Percentiles rank a stretch among this genome's conserved stretches.
Evolutionary conservation across 768 basidiomycete genomes (phyloP).

Genomic region (Aureoboletus auriporus): DNA sequence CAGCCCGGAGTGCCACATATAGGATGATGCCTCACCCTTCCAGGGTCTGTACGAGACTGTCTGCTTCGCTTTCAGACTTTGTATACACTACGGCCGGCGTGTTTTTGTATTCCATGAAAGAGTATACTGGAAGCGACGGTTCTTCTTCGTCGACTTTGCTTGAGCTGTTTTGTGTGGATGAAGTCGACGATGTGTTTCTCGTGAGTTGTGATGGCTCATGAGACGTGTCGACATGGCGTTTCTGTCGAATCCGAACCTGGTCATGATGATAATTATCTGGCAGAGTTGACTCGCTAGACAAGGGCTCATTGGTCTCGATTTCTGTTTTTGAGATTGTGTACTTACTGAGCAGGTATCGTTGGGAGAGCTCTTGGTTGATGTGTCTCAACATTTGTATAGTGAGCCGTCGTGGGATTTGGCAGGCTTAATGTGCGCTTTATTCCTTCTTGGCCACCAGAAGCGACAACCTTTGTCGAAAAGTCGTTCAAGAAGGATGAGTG

Average conservation of each 20-base stretch:
- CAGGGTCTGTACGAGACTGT: conserved; percentile 35
- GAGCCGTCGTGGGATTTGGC: too few relatives aligned
- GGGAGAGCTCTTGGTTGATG: not conserved
- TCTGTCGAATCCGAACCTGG: not conserved
- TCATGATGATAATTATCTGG: not conserved
- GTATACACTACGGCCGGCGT: conserved; percentile 37
- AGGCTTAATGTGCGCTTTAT: not conserved
- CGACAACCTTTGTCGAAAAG: conserved; percentile 9
- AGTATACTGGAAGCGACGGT: conserved; percentile 30
- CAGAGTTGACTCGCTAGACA: conserved; percentile 3
- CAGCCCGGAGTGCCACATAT: not conserved
- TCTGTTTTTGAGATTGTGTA: not conserved
- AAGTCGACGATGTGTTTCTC: conserved; percentile 2
- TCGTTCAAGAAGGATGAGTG: conserved; percentile 15
- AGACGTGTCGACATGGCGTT: not conserved
- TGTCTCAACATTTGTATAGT: not conserved
- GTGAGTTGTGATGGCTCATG: not conserved
- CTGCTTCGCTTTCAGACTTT: conserved; percentile 37
- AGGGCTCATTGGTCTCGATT: not conserved
- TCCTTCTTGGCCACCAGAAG: not conserved
- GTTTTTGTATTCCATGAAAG: conserved; percentile 32
- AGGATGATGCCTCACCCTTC: conserved; percentile 28
- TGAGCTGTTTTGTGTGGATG: conserved; percentile 2
- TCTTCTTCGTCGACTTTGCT: conserved; percentile 2
- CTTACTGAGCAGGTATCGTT: conserved; percentile 9